phyloP scores from a whole-genome alignment of 306 rosid species.

The Cicer judaicum region DNA sequence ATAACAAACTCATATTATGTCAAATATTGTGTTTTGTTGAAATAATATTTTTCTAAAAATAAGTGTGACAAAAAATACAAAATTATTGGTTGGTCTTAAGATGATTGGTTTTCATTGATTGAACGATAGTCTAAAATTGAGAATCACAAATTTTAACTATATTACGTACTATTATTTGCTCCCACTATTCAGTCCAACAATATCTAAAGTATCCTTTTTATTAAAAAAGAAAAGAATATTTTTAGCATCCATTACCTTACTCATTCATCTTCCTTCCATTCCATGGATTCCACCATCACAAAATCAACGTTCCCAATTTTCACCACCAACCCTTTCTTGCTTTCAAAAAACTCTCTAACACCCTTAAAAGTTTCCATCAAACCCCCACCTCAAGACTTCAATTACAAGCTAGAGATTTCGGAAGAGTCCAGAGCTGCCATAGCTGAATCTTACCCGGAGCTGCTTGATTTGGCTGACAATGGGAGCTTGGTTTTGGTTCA shows the following conservation, averaged over 20 bases:
- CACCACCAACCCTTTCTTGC: slow-evolving; percentile 51
- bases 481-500: slow-evolving; percentile 78
- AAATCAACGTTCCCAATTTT: slow-evolving; percentile 65
- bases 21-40: too few species aligned
- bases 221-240: neutral
- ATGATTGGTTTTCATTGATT: neutral
- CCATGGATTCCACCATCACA: slow-evolving; percentile 62
- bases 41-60: too few species aligned
- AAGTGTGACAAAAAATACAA: neutral
- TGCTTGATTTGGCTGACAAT: slow-evolving; percentile 77
- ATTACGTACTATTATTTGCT: neutral
- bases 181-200: neutral
- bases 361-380: slow-evolving; percentile 61
- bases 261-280: neutral
- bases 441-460: slow-evolving; percentile 66
- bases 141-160: neutral
- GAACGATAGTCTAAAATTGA: slow-evolving; percentile 8
- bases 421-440: slow-evolving; percentile 63
- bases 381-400: slow-evolving; percentile 73
- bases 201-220: too few species aligned
- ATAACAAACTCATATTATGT: too few species aligned
- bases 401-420: slow-evolving; percentile 66
- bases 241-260: neutral
- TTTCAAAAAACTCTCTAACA: slow-evolving; percentile 41
- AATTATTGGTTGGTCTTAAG: neutral